phyloP scores from a whole-genome alignment of 2,329 filamentous ascomycete genomes.

The Pseudocercospora crystallina region DNA sequence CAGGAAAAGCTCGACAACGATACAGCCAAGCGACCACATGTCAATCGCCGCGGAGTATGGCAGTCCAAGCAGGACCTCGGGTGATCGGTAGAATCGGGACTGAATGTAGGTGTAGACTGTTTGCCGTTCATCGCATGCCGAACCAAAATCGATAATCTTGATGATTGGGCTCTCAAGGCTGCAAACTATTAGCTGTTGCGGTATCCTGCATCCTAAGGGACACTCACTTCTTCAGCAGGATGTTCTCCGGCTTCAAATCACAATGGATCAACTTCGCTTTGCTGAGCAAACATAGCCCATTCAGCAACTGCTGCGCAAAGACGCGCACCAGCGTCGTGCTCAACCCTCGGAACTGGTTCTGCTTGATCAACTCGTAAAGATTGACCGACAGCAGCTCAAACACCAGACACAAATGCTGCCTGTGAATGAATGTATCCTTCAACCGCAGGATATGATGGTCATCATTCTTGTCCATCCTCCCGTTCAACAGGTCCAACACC shows the following conservation, averaged over 20 bases:
- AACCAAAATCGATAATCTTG: slow-evolving; percentile 99
- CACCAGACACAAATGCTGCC: slow-evolving; percentile 92
- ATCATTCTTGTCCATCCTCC: slow-evolving; percentile 98
- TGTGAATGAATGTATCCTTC: slow-evolving; percentile 97
- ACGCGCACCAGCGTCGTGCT: slow-evolving; percentile 96
- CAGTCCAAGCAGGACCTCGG: slow-evolving; percentile 89
- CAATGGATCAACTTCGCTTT: slow-evolving; percentile 97
- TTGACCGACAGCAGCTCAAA: slow-evolving; percentile 98
- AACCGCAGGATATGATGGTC: slow-evolving; percentile 92
- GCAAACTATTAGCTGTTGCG: slow-evolving; percentile 12
- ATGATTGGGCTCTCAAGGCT: slow-evolving; percentile 96
- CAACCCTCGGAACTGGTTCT: slow-evolving; percentile 96
- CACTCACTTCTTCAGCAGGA: slow-evolving; percentile 83
- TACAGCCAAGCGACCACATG: slow-evolving; percentile 99
- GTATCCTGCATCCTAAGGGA: not conserved
- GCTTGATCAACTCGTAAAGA: slow-evolving; percentile 97
- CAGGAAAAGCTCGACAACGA: slow-evolving; percentile 95
- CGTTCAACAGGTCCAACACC: slow-evolving; percentile 93
- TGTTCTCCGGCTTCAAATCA: slow-evolving; percentile 97
- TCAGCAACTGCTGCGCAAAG: slow-evolving; percentile 94
- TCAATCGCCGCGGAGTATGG: slow-evolving; percentile 98
- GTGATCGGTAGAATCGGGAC: slow-evolving; percentile 95
- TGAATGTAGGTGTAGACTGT: slow-evolving; percentile 99
- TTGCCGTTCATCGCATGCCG: slow-evolving; percentile 95
- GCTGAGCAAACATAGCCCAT: slow-evolving; percentile 86